Percentiles rank a stretch among this genome's conserved stretches.
Conservation (phyloP, 768 basidiomycete species). For the Auriscalpium vulgare region DNA sequence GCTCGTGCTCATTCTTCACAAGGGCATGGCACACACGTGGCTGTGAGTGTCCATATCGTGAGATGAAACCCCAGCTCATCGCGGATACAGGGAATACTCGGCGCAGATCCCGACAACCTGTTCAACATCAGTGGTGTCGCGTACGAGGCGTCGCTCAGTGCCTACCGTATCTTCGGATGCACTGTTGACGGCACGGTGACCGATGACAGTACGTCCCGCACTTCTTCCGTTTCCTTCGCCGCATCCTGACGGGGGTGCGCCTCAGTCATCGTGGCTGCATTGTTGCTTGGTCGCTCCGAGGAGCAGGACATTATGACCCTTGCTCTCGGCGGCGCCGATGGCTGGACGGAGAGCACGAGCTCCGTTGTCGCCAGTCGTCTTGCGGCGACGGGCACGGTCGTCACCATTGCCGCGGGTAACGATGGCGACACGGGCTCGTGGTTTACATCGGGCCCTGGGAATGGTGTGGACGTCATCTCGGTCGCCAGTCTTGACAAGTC, state of each 20-base stretch:
- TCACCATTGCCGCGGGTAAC: slow-evolving; percentile 55
- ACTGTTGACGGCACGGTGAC: slow-evolving; percentile 35
- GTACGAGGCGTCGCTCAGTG: slow-evolving; percentile 44
- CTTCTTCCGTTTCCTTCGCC: neutral
- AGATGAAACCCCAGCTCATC: slow-evolving; percentile 49
- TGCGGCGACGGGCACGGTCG: slow-evolving; percentile 46
- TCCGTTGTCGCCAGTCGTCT: slow-evolving; percentile 54
- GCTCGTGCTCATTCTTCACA: neutral
- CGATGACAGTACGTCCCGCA: slow-evolving; percentile 37
- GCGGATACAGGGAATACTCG: slow-evolving; percentile 44
- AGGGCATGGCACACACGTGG: neutral
- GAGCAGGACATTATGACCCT: slow-evolving; percentile 57
- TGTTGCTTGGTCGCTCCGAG: slow-evolving; percentile 42
- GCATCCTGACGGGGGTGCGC: slow-evolving; percentile 19
- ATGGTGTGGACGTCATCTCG: slow-evolving; percentile 49
- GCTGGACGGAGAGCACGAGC: slow-evolving; percentile 52
- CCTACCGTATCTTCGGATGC: slow-evolving; percentile 60
- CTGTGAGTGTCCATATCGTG: neutral
- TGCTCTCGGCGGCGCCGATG: slow-evolving; percentile 54
- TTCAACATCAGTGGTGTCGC: slow-evolving; percentile 70
- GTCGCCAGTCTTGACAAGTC: slow-evolving; percentile 46
- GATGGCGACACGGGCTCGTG: slow-evolving; percentile 50
- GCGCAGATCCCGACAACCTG: slow-evolving; percentile 47
- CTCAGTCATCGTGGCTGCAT: slow-evolving; percentile 39
- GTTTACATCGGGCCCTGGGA: slow-evolving; percentile 47